phyloP scores from a whole-genome alignment of 2,329 filamentous ascomycete species.

The Fusarium sp. region DNA sequence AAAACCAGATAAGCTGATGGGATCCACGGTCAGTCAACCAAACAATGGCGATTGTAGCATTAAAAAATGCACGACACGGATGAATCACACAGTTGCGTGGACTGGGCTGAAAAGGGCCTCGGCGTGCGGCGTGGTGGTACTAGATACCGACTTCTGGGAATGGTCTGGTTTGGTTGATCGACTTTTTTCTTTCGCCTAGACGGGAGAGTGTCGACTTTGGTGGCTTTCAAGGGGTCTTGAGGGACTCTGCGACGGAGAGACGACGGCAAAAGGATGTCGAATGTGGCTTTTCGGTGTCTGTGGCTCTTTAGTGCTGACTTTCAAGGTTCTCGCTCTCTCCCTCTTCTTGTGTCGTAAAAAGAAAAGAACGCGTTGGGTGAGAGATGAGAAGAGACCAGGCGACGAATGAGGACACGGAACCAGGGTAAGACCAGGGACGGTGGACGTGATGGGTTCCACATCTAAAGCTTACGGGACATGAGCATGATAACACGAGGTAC shows the following conservation, averaged over 20 bases:
- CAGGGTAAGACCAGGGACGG: slow-evolving; percentile 34
- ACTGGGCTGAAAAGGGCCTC: slow-evolving; percentile 30
- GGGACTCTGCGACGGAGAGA: slow-evolving; percentile 18
- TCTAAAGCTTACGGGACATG: slow-evolving; percentile 32
- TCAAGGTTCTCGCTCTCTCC: slow-evolving; percentile 30
- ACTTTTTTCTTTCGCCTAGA: slow-evolving; percentile 26
- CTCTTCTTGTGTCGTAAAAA: slow-evolving; percentile 38
- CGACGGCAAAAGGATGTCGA: slow-evolving; percentile 20
- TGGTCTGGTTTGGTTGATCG: slow-evolving; percentile 13
- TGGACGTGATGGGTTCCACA: slow-evolving; percentile 31
- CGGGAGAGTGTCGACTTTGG: slow-evolving; percentile 3
- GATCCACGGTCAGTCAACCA: slow-evolving; percentile 42
- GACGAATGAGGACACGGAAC: slow-evolving; percentile 37
- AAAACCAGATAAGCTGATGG: slow-evolving; percentile 41
- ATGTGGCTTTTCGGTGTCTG: slow-evolving; percentile 31
- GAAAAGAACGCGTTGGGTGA: slow-evolving; percentile 42
- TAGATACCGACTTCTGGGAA: slow-evolving; percentile 16
- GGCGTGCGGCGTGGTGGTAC: slow-evolving; percentile 28
- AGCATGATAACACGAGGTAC: slow-evolving; percentile 32
- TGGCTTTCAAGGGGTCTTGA: slow-evolving; percentile 11
- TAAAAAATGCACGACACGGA: slow-evolving; percentile 37
- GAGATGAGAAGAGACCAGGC: slow-evolving; percentile 37
- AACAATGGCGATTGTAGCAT: slow-evolving; percentile 46
- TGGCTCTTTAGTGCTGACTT: slow-evolving; percentile 34
- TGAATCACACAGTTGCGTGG: slow-evolving; percentile 36